Conservation (phyloP, 2,329 filamentous ascomycete species). For the Rosellinia necatrix region DNA sequence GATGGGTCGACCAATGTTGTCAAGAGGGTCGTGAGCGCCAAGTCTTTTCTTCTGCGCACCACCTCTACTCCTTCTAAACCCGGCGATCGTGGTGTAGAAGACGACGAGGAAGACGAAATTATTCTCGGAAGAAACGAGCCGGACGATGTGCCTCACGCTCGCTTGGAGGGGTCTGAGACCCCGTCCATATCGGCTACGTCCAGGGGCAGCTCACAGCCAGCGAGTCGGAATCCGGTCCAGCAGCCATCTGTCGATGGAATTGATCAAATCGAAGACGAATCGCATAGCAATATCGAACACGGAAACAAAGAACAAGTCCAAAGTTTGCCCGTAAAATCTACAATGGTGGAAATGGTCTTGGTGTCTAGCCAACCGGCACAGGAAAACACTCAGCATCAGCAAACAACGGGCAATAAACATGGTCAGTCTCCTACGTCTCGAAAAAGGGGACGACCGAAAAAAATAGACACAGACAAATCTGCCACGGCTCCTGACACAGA, state of each 20-base stretch:
- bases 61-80: conserved; percentile 4
- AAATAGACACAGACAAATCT: background rate
- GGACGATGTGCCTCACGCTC: background rate
- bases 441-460: conserved; percentile 14
- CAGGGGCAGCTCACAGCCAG: background rate
- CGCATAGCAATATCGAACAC: background rate
- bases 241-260: background rate
- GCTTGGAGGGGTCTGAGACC: conserved; percentile 10
- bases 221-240: background rate
- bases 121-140: conserved; percentile 27
- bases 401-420: background rate
- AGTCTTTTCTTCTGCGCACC: conserved; percentile 22
- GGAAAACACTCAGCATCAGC: background rate
- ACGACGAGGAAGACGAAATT: conserved; percentile 33
- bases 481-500: background rate
- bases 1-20: conserved; percentile 5
- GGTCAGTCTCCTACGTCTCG: background rate
- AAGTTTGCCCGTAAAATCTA: background rate
- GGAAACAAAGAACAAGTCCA: background rate
- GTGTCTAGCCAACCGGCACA: background rate
- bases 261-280: background rate
- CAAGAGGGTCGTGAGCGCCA: conserved; percentile 28
- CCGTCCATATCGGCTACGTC: background rate
- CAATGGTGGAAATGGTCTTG: background rate
- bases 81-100: conserved; percentile 24